Percentiles rank a stretch among this genome's conserved stretches.
Conservation (phyloP, 176 grass and related monocot genomes). For the Aegilops bicornis region DNA sequence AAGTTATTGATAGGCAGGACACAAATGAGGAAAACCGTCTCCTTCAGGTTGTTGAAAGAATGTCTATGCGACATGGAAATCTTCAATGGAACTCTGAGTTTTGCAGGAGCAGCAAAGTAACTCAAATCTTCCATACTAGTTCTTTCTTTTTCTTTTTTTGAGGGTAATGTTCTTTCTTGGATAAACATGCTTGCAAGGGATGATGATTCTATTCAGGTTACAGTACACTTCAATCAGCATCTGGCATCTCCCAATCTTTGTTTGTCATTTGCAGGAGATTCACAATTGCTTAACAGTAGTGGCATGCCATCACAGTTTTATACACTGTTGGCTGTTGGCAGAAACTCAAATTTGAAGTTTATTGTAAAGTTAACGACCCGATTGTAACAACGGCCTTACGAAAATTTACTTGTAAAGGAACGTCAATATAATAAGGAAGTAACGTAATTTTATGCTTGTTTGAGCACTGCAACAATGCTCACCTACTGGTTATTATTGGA, state of each 20-base stretch:
- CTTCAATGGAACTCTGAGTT: constrained; percentile 23
- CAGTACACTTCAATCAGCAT: too few relatives aligned
- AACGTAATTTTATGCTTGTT: not conserved
- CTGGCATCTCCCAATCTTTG: not conserved
- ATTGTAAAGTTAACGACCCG: constrained; percentile 2
- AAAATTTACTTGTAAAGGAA: constrained; percentile 22
- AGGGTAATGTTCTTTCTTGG: not conserved
- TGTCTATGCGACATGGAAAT: not conserved
- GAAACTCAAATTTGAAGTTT: constrained; percentile 10
- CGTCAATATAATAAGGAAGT: not conserved
- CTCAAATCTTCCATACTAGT: not conserved
- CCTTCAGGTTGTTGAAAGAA: constrained; percentile 21
- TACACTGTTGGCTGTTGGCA: not conserved
- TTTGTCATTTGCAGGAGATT: constrained; percentile 34
- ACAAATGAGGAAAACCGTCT: constrained; percentile 33
- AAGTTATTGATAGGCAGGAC: constrained; percentile 47
- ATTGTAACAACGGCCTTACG: not conserved
- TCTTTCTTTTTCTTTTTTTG: not conserved
- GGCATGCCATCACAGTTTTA: constrained; percentile 7
- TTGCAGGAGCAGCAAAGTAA: constrained; percentile 22
- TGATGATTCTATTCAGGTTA: constrained; percentile 22
- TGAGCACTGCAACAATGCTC: not conserved
- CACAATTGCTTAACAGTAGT: constrained; percentile 15
- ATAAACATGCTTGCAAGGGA: constrained; percentile 1
- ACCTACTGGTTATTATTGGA: not conserved